phyloP scores from a whole-genome alignment of 345 rosid species.

The Eucalyptus regnans region DNA sequence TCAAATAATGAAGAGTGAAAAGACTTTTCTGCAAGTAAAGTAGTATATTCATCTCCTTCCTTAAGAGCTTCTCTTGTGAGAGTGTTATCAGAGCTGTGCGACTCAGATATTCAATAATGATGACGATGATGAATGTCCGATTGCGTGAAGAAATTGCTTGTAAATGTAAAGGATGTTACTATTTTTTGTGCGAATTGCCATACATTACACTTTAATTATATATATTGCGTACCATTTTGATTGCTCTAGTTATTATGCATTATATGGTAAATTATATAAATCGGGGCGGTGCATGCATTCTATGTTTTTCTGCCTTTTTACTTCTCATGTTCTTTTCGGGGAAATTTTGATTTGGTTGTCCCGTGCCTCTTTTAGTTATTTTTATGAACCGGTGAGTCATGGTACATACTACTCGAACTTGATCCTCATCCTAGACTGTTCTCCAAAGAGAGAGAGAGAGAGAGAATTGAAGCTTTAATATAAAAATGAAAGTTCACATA shows the following conservation, averaged over 20 bases:
- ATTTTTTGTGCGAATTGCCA: not conserved
- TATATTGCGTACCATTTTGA: not conserved
- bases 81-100: fast-evolving
- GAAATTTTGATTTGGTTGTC: not conserved
- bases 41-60: too few relatives aligned
- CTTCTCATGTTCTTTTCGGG: not conserved
- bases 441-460: not conserved
- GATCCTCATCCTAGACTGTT: not conserved
- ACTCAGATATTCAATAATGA: not conserved
- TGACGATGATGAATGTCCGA: not conserved
- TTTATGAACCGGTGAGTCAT: not conserved
- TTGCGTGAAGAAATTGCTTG: not conserved
- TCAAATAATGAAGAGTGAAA: too few relatives aligned
- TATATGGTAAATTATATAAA: not conserved
- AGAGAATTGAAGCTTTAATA: not conserved
- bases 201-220: not conserved
- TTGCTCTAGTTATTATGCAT: not conserved
- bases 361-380: not conserved
- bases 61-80: too few relatives aligned
- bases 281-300: not conserved
- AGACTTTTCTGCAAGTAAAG: too few relatives aligned
- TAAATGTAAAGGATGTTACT: not conserved
- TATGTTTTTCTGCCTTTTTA: not conserved
- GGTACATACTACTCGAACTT: not conserved
- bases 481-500: not conserved